Evolutionary conservation across 352 stramenopile species (phyloP), one percentile per base, ranked within the genome.

Genomic region (Thalassiosira delicatula): DNA sequence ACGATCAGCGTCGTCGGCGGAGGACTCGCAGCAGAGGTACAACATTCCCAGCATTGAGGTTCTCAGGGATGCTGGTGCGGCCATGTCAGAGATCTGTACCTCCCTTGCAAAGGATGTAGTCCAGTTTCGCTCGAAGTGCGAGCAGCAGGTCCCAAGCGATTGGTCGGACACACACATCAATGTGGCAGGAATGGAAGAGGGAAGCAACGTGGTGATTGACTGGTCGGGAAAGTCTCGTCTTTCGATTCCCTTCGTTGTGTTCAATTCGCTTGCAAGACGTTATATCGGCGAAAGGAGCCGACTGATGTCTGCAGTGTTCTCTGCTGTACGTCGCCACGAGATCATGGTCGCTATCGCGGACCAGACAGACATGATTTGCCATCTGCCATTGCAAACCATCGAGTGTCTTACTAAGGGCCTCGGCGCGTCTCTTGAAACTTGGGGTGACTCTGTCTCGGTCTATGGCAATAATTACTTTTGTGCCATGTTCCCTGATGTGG

Each of bases 401-500:
- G 79, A 84, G 7, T 74, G 33, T 35, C 49, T 93, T n/a, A 61
- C 70, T 0, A 74, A 63, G 27, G 75, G 84, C 53, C 67, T 88
- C 3, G 61, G 35, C 54, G 86, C 90, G 5, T 83, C 65, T 4
- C 73, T 86, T 25, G 83, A 94, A 66, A 79, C 90, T 12, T 91
- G 72, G 69, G 88, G 74, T 42, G 85, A 93, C 77, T 86, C 90
- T 11, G 79, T 93, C 29, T 82, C 65, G 40, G 79, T 84, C 35
- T 75, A 77, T 63, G 77, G 66, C 23, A 79, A 70, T 17, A 93
- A 90, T 79, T 72, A 73, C 51, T 93, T 93, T 70, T 93, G 82
- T 54, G 85, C 85, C 14, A 87, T 87, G 68, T 93, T 93, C 71
- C 54, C 73, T n/a, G 86, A 92, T 69, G 83, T 93, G 11, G 89